Base-by-base conservation (phyloP, 2,329 filamentous ascomycete genomes). In the Exophiala xenobiotica region DNA sequence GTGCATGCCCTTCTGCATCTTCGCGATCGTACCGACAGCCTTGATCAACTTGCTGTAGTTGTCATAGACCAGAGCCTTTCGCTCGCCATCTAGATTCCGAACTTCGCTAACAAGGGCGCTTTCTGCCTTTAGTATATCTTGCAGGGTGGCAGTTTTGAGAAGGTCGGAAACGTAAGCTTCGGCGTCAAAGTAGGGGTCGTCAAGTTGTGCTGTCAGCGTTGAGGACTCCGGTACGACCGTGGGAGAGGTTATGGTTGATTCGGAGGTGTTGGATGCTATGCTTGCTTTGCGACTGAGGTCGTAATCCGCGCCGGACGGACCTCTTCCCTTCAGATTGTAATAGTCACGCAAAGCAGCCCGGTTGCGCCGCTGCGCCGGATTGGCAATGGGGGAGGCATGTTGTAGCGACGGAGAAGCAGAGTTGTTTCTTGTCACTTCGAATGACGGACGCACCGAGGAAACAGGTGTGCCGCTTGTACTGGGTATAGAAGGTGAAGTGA, bases 21-120 rank as follows among this genome's bases (percentile, higher is more conserved):
- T 90, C 43, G 88, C 81, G 64, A 99, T 99, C 2, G 92, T 97
- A 70, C 96, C 92, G 8, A 95, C 96, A 1, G 93, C 93, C n/a
- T 86, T 82, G 60, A 99, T 96, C 60, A 99, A 74, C 72, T 97
- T 97, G 61, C 87, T 93, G 70, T 97, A 99, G 67, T 99, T 99
- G 68, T 99, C 92, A 69, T 99, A 99, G 3, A 99, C 93, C 56
- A 99, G 74, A 1, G 92, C 91, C 73, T 99, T 99, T 70, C 93
- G 87, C 77, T 99, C 93, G 19, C 92, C 92, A 65, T 97, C 93
- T 14, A 99, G 77, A 2, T 89, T 91, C 29, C 90, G 76, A 41
- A 96, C 92, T 72, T 97, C 92, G 60, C 68, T 70, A 5, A 74
- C 69, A n/a, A 75, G 64, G 6, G 69, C 71, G 31, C 72, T 70